These are phyloP conservation scores for Mytilinidion resinicola DNA, from an alignment of 495 filamentous ascomycete genomes.

Conservation along the genomic window DNA sequence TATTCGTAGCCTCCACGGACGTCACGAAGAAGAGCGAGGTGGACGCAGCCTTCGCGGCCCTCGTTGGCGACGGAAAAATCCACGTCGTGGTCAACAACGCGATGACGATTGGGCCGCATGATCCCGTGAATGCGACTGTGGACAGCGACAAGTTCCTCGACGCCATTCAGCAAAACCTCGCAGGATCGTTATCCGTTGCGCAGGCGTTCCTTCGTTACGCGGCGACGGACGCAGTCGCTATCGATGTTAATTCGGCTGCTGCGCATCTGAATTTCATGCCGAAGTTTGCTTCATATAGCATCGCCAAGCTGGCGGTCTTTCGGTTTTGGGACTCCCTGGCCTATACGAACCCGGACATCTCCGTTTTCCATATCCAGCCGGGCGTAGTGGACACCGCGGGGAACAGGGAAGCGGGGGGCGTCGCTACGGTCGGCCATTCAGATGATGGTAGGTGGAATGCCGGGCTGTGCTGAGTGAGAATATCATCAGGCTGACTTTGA, in stretches of 20 bases:
- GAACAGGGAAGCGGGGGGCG: slow-evolving; percentile 36
- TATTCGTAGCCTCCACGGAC: slow-evolving; percentile 36
- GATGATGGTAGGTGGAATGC: slow-evolving; percentile 38
- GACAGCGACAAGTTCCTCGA: slow-evolving; percentile 35
- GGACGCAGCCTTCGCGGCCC: slow-evolving; percentile 37
- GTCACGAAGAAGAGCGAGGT: slow-evolving; percentile 40
- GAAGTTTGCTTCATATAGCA: slow-evolving; percentile 35
- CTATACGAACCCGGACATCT: slow-evolving; percentile 35
- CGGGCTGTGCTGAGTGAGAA: background rate
- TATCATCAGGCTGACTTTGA: slow-evolving; percentile 10
- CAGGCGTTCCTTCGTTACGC: slow-evolving; percentile 41
- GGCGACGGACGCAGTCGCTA: slow-evolving; percentile 34
- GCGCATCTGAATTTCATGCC: slow-evolving; percentile 37
- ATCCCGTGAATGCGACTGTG: slow-evolving; percentile 25
- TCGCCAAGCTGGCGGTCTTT: slow-evolving; percentile 40
- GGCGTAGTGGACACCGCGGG: slow-evolving; percentile 42
- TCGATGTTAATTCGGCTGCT: slow-evolving; percentile 37
- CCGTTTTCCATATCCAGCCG: slow-evolving; percentile 45
- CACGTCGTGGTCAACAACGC: slow-evolving; percentile 20
- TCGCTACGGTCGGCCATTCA: slow-evolving; percentile 32
- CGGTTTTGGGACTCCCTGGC: slow-evolving; percentile 40
- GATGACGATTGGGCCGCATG: slow-evolving; percentile 28
- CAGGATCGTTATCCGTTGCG: slow-evolving; percentile 35
- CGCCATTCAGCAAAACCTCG: slow-evolving; percentile 36
- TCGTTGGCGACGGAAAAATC: slow-evolving; percentile 30